Base-by-base conservation (phyloP, 768 basidiomycete genomes). In the Boletus bicolor region DNA sequence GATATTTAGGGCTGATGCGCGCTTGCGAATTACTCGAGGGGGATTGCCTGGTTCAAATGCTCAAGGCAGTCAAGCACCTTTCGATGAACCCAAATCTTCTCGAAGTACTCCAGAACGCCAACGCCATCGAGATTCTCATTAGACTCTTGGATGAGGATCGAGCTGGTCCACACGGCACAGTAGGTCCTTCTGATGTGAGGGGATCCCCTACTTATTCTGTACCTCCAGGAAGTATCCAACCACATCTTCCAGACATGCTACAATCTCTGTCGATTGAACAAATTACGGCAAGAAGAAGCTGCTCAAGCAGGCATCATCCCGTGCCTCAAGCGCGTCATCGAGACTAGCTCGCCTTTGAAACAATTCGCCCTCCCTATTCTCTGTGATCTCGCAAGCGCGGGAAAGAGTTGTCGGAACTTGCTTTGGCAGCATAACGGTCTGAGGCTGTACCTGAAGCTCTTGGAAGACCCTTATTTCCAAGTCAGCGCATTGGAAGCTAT, bases 171-270 rank as follows among this genome's bases (percentile, higher is more conserved):
- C 87, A 93, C 62, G 86, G 83, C 66, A 87, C 93, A 11, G 95
- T 93, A 65, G 51, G 86, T 76, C 30, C 30, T 24, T 39, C 26
- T 39, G 53, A 52, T 21, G 12, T 17, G 37, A 44, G 8, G 36
- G 8, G 36, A 11, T 19, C 14, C 12, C 14, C 35, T 52, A 24
- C 32, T 48, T n/a, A 49, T 49, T 44, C 48, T 44, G 4, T 21
- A 41, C 48, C 37, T 35, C 24, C 66, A 98, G 93, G 96, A 99
- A 82, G 90, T 98, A 72, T 88, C 92, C 48, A 98, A 98, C 60
- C 93, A 98, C 64, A 85, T 97, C 56, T 94, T 98, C 80, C 95
- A 97, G 73, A 93, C 94, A 3, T 93, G 95, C 65, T 98, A 92
- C 77, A 96, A 96, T 62, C 86, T 99, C 17, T 98, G 95, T 68